phyloP scores from a whole-genome alignment of 2,329 filamentous ascomycete species.

The Fusarium graminum region DNA sequence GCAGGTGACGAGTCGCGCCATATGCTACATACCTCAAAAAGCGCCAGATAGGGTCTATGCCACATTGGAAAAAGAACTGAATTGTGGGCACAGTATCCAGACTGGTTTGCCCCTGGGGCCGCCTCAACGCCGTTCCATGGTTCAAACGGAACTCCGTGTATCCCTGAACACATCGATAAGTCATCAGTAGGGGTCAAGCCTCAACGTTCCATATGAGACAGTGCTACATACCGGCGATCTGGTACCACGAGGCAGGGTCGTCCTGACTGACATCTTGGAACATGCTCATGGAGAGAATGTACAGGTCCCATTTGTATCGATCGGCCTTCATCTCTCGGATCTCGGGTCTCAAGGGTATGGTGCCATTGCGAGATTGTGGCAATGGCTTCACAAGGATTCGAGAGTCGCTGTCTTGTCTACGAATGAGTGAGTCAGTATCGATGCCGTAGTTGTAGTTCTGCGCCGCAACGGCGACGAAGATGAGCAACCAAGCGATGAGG shows the following conservation, averaged over 20 bases:
- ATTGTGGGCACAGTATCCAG: conserved; percentile 82
- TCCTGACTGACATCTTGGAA: conserved; percentile 77
- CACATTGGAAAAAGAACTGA: conserved; percentile 83
- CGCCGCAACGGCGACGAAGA: conserved; percentile 32
- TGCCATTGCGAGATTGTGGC: conserved; percentile 56
- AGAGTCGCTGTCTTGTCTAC: conserved; percentile 55
- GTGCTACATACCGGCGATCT: conserved; percentile 74
- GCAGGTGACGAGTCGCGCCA: not conserved
- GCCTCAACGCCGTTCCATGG: conserved; percentile 67
- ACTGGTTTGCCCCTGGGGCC: conserved; percentile 63
- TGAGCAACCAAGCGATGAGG: conserved; percentile 23
- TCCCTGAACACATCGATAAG: conserved; percentile 63
- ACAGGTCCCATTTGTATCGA: conserved; percentile 79
- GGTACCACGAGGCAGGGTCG: conserved; percentile 78
- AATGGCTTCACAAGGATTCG: conserved; percentile 60
- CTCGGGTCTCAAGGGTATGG: conserved; percentile 69
- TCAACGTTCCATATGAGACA: conserved; percentile 5
- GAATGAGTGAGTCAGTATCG: conserved; percentile 56
- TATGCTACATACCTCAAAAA: conserved; percentile 64
- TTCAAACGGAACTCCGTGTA: conserved; percentile 80
- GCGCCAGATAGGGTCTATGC: conserved; percentile 83
- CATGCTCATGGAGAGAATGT: conserved; percentile 78
- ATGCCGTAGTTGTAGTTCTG: conserved; percentile 66
- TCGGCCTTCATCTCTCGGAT: conserved; percentile 75
- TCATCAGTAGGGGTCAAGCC: conserved; percentile 19